A percentile compares a stretch with the other conserved stretches of the same genome.
Evolutionary conservation across 768 basidiomycete genomes (phyloP).

Genomic region (Daedaleopsis nitida): DNA sequence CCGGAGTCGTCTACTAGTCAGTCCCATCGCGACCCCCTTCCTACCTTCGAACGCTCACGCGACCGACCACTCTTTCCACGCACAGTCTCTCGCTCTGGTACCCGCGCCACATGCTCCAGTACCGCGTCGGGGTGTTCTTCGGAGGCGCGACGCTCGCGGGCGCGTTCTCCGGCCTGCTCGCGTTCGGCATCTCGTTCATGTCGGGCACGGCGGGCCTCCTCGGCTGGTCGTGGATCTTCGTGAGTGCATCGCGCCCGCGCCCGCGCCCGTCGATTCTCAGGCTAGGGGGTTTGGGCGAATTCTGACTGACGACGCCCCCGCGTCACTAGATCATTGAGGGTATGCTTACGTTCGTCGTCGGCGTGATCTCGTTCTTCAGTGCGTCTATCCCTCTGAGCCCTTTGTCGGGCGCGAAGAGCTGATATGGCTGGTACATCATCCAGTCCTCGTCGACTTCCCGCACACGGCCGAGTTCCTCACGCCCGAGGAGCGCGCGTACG

Average conservation of each 20-base stretch:
- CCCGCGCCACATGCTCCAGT: slow-evolving; percentile 31
- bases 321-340: slow-evolving; percentile 66
- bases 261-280: background rate
- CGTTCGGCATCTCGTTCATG: slow-evolving; percentile 40
- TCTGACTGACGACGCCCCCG: background rate
- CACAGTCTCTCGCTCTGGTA: slow-evolving; percentile 31
- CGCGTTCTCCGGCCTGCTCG: slow-evolving; percentile 35
- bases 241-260: slow-evolving; percentile 5
- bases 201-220: slow-evolving; percentile 28
- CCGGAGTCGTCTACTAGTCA: slow-evolving; percentile 75
- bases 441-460: slow-evolving; percentile 66
- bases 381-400: background rate
- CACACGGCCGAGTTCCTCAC: slow-evolving; percentile 61
- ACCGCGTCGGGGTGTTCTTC: slow-evolving; percentile 31
- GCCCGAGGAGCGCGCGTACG: slow-evolving; percentile 56
- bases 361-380: slow-evolving; percentile 37
- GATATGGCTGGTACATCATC: background rate
- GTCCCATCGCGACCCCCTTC: background rate
- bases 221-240: slow-evolving; percentile 39
- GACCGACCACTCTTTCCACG: background rate
- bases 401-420: too few relatives aligned
- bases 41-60: background rate
- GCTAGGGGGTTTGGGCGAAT: too few relatives aligned
- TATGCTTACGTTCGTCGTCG: slow-evolving; percentile 56
- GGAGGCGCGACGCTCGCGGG: slow-evolving; percentile 30